These are phyloP conservation scores for Ceratobasidium sp. DNA, from an alignment of 1,284 basidiomycete genomes.

Conservation along the genomic window DNA sequence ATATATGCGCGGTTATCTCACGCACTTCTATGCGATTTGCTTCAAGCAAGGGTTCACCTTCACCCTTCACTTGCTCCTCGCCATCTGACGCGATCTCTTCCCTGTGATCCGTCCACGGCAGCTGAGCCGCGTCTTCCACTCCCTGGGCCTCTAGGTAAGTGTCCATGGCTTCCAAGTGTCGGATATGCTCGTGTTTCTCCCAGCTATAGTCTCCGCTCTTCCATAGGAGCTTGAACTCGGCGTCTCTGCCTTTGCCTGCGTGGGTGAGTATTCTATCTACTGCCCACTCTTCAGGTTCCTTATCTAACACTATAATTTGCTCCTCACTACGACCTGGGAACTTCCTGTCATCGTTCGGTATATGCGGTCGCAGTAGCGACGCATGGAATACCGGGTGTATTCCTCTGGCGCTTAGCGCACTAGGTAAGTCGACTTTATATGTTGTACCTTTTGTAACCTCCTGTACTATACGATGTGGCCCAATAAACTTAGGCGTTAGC, in stretches of 20 bases:
- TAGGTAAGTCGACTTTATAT: conserved; percentile 56
- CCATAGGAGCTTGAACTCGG: conserved; percentile 59
- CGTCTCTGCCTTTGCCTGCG: conserved; percentile 50
- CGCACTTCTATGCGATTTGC: no score
- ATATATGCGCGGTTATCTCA: no score
- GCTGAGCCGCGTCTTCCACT: not conserved
- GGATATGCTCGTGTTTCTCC: conserved; percentile 50
- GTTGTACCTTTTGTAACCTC: conserved; percentile 51
- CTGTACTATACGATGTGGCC: conserved; percentile 54
- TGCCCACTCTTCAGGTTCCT: conserved; percentile 55
- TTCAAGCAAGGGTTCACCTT: no score
- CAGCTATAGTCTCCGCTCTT: conserved; percentile 57
- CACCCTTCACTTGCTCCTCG: not conserved
- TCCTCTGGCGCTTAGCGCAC: conserved; percentile 49
- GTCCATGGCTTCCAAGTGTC: conserved; percentile 51
- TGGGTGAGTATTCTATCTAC: conserved; percentile 57
- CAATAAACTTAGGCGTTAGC: conserved; percentile 56
- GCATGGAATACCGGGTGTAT: conserved; percentile 52
- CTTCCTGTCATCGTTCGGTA: conserved; percentile 34
- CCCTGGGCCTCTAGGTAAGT: conserved; percentile 52
- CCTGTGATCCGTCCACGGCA: not conserved
- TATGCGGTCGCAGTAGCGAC: conserved; percentile 48
- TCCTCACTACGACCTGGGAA: conserved; percentile 24
- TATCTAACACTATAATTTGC: not conserved
- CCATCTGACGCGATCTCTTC: conserved; percentile 2